phyloP scores from a whole-genome alignment of 345 rosid genomes.

The Eucalyptus cloeziana region DNA sequence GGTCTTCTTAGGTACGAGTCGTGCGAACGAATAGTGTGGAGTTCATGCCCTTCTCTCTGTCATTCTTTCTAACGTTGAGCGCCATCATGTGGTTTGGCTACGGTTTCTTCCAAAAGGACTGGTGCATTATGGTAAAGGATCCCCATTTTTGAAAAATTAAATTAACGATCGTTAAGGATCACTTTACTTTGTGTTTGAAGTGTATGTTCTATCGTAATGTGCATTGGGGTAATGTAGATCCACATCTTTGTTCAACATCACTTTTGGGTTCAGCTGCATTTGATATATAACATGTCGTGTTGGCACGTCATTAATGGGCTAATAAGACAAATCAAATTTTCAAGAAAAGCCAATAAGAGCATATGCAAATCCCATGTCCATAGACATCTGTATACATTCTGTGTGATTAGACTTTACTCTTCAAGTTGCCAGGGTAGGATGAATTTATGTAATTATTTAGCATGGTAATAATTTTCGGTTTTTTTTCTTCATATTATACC shows the following conservation, averaged over 20 bases:
- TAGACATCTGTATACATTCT: background rate
- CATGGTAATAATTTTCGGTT: background rate
- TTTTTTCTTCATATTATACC: background rate
- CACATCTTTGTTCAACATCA: no score
- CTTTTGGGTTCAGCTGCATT: no score
- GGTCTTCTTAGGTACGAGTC: slow-evolving; percentile 38
- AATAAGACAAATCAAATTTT: background rate
- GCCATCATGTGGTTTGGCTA: slow-evolving; percentile 80
- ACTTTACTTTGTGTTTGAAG: no score
- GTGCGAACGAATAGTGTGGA: slow-evolving; percentile 77
- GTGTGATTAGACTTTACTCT: background rate
- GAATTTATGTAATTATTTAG: background rate
- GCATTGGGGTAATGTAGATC: no score
- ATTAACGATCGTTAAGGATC: background rate
- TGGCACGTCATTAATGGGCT: background rate
- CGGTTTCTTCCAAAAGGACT: slow-evolving; percentile 46
- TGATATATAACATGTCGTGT: no score
- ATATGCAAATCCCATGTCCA: background rate
- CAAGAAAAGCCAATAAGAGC: background rate
- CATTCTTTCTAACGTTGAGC: slow-evolving; percentile 69
- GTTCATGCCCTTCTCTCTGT: slow-evolving; percentile 82
- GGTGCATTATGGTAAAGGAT: slow-evolving; percentile 63
- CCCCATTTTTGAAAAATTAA: background rate
- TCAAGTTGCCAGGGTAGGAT: background rate
- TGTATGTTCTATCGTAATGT: background rate